Conservation (phyloP, 441 rosid species). For the Flueggea neowawraea region DNA sequence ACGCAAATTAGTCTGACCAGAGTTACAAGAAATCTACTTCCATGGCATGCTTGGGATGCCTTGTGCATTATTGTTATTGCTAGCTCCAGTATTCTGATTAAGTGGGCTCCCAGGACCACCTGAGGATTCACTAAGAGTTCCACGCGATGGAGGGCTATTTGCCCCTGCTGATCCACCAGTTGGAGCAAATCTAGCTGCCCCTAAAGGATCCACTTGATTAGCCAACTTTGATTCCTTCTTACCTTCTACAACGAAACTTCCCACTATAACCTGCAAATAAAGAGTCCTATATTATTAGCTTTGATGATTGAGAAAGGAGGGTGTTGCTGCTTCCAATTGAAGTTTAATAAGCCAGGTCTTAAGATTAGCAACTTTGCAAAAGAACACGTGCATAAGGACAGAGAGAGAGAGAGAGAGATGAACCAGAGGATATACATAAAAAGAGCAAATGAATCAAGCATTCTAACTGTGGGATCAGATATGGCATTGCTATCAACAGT, state of each 20-base stretch:
- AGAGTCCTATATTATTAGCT: conserved; percentile 5
- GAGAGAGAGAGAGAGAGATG: too few relatives aligned
- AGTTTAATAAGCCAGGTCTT: too few relatives aligned
- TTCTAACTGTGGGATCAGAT: too few relatives aligned
- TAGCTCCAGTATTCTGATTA: conserved; percentile 57
- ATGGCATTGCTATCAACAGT: too few relatives aligned
- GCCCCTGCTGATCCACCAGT: conserved; percentile 33
- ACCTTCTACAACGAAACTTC: conserved; percentile 66
- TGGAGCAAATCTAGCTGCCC: conserved; percentile 30
- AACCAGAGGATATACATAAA: too few relatives aligned
- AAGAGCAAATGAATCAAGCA: too few relatives aligned
- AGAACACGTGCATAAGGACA: too few relatives aligned
- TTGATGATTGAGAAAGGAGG: not conserved
- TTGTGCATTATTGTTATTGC: conserved; percentile 44
- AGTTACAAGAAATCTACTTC: conserved; percentile 32
- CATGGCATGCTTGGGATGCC: conserved; percentile 45
- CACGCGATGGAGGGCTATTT: conserved; percentile 69
- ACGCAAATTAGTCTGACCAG: conserved; percentile 12
- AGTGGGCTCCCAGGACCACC: conserved; percentile 70
- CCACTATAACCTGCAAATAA: conserved; percentile 59
- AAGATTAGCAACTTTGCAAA: too few relatives aligned
- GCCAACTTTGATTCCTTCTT: conserved; percentile 44
- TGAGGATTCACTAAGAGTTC: conserved; percentile 71
- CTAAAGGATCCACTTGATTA: conserved; percentile 30
- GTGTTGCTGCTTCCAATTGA: too few relatives aligned